A percentile compares a stretch with the other conserved stretches of the same genome.
Evolutionary conservation across 2,329 filamentous ascomycete genomes (phyloP).

Genomic region (Decorospora gaudefroyi): DNA sequence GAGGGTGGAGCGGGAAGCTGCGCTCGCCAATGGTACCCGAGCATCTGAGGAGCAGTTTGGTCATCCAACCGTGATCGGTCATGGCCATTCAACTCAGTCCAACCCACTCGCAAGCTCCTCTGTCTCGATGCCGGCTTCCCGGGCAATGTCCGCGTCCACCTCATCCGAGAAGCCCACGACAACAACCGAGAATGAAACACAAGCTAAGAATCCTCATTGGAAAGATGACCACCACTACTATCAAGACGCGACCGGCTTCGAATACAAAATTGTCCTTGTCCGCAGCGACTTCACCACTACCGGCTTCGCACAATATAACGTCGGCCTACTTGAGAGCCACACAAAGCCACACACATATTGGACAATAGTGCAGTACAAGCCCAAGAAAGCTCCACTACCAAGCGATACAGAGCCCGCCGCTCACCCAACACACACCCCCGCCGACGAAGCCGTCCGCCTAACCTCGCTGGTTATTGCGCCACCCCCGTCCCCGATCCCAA

Average conservation of each 20-base stretch:
- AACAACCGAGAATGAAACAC: not conserved
- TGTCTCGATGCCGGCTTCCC: not conserved
- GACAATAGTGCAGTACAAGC: slow-evolving; percentile 34
- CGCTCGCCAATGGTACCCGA: slow-evolving; percentile 9
- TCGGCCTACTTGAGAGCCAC: slow-evolving; percentile 44
- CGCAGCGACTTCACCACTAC: slow-evolving; percentile 57
- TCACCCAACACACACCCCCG: no score
- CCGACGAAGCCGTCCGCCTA: slow-evolving; percentile 21
- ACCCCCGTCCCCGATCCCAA: not conserved
- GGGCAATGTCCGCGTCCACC: not conserved
- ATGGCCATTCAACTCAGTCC: not conserved
- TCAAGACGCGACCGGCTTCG: slow-evolving; percentile 64
- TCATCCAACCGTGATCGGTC: slow-evolving; percentile 1
- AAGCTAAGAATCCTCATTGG: slow-evolving; percentile 45
- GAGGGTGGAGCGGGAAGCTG: slow-evolving; percentile 27
- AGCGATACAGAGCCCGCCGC: no score
- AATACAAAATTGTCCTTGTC: slow-evolving; percentile 65
- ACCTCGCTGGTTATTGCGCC: slow-evolving; percentile 16
- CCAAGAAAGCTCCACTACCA: slow-evolving; percentile 10
- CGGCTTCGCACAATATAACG: slow-evolving; percentile 59
- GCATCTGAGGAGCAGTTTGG: not conserved
- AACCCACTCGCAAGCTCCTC: not conserved
- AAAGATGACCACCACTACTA: slow-evolving; percentile 64
- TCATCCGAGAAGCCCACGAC: not conserved
- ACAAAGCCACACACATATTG: slow-evolving; percentile 40